Evolutionary conservation across 768 basidiomycete genomes (phyloP).

Genomic region (Hericium coralloides): DNA sequence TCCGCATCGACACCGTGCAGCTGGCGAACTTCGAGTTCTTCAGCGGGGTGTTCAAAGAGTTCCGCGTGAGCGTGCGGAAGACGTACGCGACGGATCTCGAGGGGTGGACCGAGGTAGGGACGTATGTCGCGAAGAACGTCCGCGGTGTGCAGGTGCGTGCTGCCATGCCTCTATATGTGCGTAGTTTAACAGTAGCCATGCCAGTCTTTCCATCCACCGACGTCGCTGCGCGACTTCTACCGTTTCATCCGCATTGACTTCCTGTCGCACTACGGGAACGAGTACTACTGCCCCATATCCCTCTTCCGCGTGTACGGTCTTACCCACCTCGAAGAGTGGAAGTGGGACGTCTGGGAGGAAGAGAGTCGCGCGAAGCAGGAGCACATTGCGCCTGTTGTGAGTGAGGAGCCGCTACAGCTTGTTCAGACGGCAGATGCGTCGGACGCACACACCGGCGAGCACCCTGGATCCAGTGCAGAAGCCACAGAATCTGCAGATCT

Average conservation of each 20-base stretch:
- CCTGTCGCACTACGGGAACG: constrained; percentile 84
- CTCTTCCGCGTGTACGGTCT: constrained; percentile 90
- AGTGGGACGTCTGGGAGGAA: constrained; percentile 79
- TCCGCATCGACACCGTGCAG: constrained; percentile 92
- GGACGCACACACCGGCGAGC: not conserved
- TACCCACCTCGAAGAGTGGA: constrained; percentile 94
- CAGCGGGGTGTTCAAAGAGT: constrained; percentile 90
- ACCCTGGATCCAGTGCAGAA: too few relatives aligned
- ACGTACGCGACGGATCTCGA: constrained; percentile 28
- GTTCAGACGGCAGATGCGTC: constrained; percentile 1
- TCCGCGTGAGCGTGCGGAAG: constrained; percentile 67
- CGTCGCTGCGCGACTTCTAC: constrained; percentile 75
- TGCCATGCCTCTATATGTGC: not conserved
- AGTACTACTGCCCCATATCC: constrained; percentile 94
- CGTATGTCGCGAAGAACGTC: constrained; percentile 80
- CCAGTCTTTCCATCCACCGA: constrained; percentile 72
- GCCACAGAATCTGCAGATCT: too few relatives aligned
- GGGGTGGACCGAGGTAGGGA: constrained; percentile 60
- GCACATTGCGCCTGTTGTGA: constrained; percentile 18
- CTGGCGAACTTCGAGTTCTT: constrained; percentile 98
- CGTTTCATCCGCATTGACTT: constrained; percentile 94
- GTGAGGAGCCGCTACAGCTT: constrained; percentile 14
- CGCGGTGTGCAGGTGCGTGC: constrained; percentile 78
- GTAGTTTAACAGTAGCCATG: not conserved
- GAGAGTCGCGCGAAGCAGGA: constrained; percentile 45